Percentiles rank a stretch among this genome's conserved stretches.
These are phyloP conservation scores for Xylaria bambusicola DNA, from an alignment of 495 filamentous ascomycete species.

Conservation along the genomic window DNA sequence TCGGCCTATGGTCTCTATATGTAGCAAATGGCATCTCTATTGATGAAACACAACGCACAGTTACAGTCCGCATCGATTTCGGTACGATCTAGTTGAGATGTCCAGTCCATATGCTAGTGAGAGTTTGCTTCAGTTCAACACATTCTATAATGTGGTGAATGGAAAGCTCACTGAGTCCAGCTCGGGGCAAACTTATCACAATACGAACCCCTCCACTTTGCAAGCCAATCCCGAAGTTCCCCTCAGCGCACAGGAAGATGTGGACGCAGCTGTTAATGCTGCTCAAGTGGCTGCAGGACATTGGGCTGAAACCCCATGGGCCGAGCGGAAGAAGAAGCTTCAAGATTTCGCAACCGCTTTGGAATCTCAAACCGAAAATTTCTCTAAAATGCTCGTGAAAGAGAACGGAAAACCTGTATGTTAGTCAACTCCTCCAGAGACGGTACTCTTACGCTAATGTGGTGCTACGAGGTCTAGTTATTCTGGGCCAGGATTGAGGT, in stretches of 20 bases:
- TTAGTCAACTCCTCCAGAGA: no score
- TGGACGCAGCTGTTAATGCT: neutral
- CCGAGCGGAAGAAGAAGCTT: neutral
- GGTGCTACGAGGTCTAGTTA: no score
- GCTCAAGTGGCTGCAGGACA: neutral
- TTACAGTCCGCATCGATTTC: neutral
- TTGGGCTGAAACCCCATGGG: neutral
- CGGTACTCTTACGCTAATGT: no score
- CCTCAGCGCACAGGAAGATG: neutral
- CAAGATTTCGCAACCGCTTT: neutral
- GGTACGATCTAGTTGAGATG: neutral
- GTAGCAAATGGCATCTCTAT: neutral
- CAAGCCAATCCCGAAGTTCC: neutral
- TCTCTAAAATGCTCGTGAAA: neutral
- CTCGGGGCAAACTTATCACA: neutral
- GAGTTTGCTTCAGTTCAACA: neutral
- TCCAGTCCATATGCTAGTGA: neutral
- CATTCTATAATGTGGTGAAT: slow-evolving; percentile 1
- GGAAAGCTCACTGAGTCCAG: neutral
- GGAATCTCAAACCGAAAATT: neutral
- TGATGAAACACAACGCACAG: neutral
- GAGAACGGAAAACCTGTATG: slow-evolving; percentile 5
- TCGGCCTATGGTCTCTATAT: no score
- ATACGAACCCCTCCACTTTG: neutral
- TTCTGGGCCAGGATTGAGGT: no score